A percentile compares a stretch with the other conserved stretches of the same genome.
Evolutionary conservation across 1,284 basidiomycete species (phyloP).

Genomic region (Trichosporon sp.): DNA sequence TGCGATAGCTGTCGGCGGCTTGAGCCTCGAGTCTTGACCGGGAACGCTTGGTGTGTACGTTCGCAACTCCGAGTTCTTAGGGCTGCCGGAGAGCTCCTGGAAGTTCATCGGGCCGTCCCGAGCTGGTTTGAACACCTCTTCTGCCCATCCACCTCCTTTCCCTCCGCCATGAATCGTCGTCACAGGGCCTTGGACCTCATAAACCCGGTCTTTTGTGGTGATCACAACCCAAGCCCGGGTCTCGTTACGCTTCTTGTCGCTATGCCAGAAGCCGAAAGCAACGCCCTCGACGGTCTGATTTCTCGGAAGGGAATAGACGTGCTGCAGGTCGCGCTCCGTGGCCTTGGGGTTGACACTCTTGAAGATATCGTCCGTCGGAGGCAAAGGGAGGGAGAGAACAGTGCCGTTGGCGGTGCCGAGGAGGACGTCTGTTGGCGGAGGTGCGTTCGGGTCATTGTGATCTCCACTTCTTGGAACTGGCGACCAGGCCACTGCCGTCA

Average conservation of each 20-base stretch:
- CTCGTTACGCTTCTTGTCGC: slow-evolving; percentile 17
- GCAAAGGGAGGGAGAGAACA: slow-evolving; percentile 69
- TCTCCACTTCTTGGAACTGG: slow-evolving; percentile 44
- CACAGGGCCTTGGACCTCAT: slow-evolving; percentile 73
- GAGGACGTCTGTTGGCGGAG: slow-evolving; percentile 51
- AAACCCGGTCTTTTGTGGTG: slow-evolving; percentile 82
- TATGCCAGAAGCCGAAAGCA: slow-evolving; percentile 61
- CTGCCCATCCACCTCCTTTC: slow-evolving; percentile 62
- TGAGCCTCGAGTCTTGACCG: slow-evolving; percentile 51
- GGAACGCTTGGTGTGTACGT: slow-evolving; percentile 62
- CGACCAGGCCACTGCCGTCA: slow-evolving; percentile 94
- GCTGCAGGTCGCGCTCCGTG: slow-evolving; percentile 60
- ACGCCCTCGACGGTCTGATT: slow-evolving; percentile 73
- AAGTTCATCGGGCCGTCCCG: slow-evolving; percentile 73
- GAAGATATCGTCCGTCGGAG: slow-evolving; percentile 80
- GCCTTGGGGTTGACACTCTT: slow-evolving; percentile 57
- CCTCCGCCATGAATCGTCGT: slow-evolving; percentile 30
- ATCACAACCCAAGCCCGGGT: slow-evolving; percentile 58
- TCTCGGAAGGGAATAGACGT: slow-evolving; percentile 73
- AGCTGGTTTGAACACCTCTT: slow-evolving; percentile 66
- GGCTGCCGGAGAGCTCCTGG: slow-evolving; percentile 72
- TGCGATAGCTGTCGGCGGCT: slow-evolving; percentile 60
- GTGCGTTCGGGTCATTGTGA: slow-evolving; percentile 13
- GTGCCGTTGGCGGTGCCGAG: slow-evolving; percentile 78
- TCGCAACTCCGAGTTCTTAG: slow-evolving; percentile 67